Conservation (phyloP, 1,139 yeast genomes). For the Ogataea hybrid region DNA sequence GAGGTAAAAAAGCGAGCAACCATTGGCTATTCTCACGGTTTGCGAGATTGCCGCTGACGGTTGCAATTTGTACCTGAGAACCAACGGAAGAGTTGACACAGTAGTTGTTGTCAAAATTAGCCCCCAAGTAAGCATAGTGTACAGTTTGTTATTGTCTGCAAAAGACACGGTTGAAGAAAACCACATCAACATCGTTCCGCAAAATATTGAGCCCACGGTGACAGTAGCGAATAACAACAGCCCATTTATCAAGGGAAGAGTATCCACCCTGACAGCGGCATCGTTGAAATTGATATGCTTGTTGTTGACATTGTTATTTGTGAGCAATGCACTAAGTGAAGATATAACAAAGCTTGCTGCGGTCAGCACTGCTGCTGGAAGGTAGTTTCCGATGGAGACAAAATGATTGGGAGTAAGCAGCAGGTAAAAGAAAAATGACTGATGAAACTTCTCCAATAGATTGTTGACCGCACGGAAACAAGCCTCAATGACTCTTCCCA, state of each 20-base stretch:
- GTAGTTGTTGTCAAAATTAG: constrained; percentile 12
- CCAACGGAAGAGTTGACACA: constrained; percentile 14
- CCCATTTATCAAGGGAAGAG: constrained; percentile 23
- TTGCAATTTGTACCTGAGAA: constrained; percentile 6
- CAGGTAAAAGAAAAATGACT: constrained; percentile 90
- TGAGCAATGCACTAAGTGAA: constrained; percentile 59
- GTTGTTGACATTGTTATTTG: constrained; percentile 34
- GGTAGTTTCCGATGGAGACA: constrained; percentile 90
- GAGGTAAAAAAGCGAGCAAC: constrained; percentile 42
- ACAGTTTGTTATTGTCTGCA: constrained; percentile 8
- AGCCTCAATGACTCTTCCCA: constrained; percentile 88
- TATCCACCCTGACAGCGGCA: constrained; percentile 8
- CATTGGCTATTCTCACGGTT: constrained; percentile 38
- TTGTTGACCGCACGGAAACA: constrained; percentile 88
- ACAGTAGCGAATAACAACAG: constrained; percentile 18
- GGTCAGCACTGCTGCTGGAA: constrained; percentile 79
- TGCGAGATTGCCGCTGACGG: constrained; percentile 17
- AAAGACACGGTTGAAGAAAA: constrained; percentile 12
- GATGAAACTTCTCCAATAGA: constrained; percentile 92
- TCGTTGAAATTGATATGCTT: constrained; percentile 6
- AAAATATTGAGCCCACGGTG: constrained; percentile 13
- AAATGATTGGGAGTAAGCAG: constrained; percentile 75
- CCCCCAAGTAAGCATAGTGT: constrained; percentile 15
- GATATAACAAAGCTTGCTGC: constrained; percentile 72
- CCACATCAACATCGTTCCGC: constrained; percentile 19